Evolutionary conservation across 1,284 basidiomycete genomes (phyloP).

Genomic region (Rhodotorula sp.): DNA sequence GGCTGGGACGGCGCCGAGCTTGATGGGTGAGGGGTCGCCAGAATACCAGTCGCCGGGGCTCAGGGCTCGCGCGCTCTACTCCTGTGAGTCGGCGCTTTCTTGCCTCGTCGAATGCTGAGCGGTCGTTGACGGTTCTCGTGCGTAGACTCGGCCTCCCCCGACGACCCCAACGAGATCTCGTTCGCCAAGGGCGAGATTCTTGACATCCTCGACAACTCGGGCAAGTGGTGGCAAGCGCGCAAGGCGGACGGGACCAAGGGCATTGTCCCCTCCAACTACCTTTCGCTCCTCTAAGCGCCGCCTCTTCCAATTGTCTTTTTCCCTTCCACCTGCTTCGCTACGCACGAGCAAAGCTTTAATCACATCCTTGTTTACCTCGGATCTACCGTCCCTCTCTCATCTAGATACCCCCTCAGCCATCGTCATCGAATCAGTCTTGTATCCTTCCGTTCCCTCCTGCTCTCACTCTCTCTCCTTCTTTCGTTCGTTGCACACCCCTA

Average conservation of each 20-base stretch:
- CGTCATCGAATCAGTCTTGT: constrained; percentile 4
- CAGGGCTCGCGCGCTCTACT: constrained; percentile 82
- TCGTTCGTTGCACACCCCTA: background rate
- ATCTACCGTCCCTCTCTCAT: background rate
- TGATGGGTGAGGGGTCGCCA: constrained; percentile 17
- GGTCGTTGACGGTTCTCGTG: background rate
- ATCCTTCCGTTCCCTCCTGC: background rate
- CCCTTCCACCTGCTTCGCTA: background rate
- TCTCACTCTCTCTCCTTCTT: background rate
- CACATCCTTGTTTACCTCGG: background rate
- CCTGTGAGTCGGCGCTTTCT: constrained; percentile 58
- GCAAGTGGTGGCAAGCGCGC: constrained; percentile 75
- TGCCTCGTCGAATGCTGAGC: no score
- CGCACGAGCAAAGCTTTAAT: background rate
- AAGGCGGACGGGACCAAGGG: constrained; percentile 77
- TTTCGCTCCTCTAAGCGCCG: background rate
- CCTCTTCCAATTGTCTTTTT: background rate
- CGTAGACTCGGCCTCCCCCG: constrained; percentile 80
- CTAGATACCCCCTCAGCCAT: no score
- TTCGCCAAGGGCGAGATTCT: constrained; percentile 91
- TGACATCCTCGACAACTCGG: constrained; percentile 86
- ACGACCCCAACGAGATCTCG: constrained; percentile 94
- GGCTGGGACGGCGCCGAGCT: constrained; percentile 12
- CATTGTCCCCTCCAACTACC: constrained; percentile 55
- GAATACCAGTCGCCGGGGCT: constrained; percentile 50